Evolutionary conservation across 148 eudicot species (phyloP), one percentile per base, ranked within the genome.

Genomic region (Amaranthus hypochondriacus): DNA sequence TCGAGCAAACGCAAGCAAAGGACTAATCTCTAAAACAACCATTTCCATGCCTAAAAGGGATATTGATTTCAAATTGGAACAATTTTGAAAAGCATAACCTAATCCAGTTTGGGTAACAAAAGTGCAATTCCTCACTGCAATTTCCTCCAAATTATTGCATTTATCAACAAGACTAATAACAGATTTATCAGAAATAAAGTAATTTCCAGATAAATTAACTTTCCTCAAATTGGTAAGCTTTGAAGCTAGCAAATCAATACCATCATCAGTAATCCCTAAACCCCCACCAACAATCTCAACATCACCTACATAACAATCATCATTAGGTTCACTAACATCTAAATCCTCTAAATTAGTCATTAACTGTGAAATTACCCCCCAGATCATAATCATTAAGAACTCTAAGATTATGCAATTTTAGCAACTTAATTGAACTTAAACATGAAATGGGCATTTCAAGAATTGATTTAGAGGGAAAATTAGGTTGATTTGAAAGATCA

Each of bases 181-280:
- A 21, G 89, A 83, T 48, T 76, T 78, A 81, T 91, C 91, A 0
- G 93, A 75, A 43, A 91, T 28, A 55, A 82, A 73, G 50, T 62
- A 61, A 75, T 89, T 83, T 9, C 87, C 87, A 9, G 90, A 79
- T 42, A 91, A 18, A 76, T 87, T 59, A 69, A 91, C 86, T 66
- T 60, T 86, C 52, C 70, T 75, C 84, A 91, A 66, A 3, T 79
- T 77, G 56, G 49, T 51, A 5, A 91, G 58, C 56, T 69, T 83
- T 3, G 71, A 74, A 63, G 89, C 85, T 77, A 91, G 56, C 48
- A 79, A 60, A 67, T 78, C 76, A 54, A 91, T 69, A 28, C 93
- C 96, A 62, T 15, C 21, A 83, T 91, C 93, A 56, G 88, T 87
- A 53, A 91, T 81, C 81, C 81, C 81, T n/a, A 62, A 54, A 52